phyloP scores from a whole-genome alignment of 805 yeast genomes.

The Phaffomyces antillensis region DNA sequence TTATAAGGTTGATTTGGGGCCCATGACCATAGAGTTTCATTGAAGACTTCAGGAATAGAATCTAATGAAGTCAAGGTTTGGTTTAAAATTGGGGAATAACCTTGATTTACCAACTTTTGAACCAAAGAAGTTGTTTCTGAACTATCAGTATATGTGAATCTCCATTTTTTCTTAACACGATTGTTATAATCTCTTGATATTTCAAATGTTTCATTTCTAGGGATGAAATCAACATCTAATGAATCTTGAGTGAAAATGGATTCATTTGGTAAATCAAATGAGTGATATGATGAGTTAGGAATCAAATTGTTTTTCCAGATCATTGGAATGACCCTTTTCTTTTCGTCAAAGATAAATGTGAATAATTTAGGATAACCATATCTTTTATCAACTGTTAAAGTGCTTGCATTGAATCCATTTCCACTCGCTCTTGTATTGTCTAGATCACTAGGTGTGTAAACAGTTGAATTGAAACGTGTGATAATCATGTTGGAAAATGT shows the following conservation, averaged over 20 bases:
- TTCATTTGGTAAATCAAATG: constrained; percentile 6
- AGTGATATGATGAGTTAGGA: constrained; percentile 26
- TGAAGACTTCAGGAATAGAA: constrained; percentile 26
- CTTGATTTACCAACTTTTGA: constrained; percentile 40
- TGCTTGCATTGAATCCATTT: constrained; percentile 10
- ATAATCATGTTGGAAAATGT: constrained; percentile 19
- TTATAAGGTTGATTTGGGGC: constrained; percentile 42
- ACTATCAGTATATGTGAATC: constrained; percentile 33
- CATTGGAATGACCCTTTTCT: constrained; percentile 31
- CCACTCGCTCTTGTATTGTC: constrained; percentile 15
- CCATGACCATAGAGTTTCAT: constrained; percentile 70
- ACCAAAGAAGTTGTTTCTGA: constrained; percentile 39
- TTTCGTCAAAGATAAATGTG: constrained; percentile 27
- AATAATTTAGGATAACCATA: constrained; percentile 30
- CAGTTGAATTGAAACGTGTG: constrained; percentile 11
- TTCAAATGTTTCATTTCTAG: background rate
- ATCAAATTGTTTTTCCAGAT: constrained; percentile 25
- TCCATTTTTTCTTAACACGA: constrained; percentile 26
- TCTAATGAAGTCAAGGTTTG: constrained; percentile 24
- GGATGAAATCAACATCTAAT: background rate
- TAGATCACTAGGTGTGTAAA: constrained; percentile 27
- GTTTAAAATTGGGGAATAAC: constrained; percentile 59
- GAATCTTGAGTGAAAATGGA: background rate
- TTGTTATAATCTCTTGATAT: background rate
- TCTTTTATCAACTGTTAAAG: constrained; percentile 5